Percentiles rank a stretch among this genome's conserved stretches.
These are phyloP conservation scores for Golovinomyces cichoracearum DNA, from an alignment of 2,329 filamentous ascomycete species.

Conservation along the genomic window DNA sequence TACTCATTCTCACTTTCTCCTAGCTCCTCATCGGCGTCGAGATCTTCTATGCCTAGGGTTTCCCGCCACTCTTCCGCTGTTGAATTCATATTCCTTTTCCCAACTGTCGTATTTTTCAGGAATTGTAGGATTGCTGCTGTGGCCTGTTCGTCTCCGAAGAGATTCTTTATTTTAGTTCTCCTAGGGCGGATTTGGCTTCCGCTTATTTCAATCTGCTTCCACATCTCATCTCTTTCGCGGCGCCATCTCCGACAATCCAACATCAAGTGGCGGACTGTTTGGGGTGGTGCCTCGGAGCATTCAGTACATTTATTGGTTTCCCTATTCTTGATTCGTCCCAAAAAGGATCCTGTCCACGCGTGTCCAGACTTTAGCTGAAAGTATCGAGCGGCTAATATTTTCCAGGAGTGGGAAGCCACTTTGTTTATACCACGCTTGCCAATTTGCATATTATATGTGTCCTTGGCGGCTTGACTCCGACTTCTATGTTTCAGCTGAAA, in stretches of 20 bases:
- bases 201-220: neutral
- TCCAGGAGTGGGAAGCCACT: too few species aligned
- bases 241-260: neutral
- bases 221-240: neutral
- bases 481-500: neutral
- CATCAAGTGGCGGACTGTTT: neutral
- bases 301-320: neutral
- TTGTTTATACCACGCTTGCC: neutral
- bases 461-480: neutral
- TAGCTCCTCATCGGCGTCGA: neutral
- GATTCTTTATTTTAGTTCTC: conserved; percentile 7
- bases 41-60: neutral
- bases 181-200: conserved; percentile 6
- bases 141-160: neutral
- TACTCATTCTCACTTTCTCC: neutral
- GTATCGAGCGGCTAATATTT: neutral
- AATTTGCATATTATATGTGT: neutral
- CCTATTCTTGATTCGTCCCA: neutral
- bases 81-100: neutral
- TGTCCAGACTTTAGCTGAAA: neutral
- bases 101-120: neutral
- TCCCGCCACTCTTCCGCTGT: neutral
- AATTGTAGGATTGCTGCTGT: neutral
- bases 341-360: neutral
- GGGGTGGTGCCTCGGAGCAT: neutral